Evolutionary conservation across 78 protist species (phyloP), one percentile per base, ranked within the genome.

Genomic region (Tieghemostelium lacteum): DNA sequence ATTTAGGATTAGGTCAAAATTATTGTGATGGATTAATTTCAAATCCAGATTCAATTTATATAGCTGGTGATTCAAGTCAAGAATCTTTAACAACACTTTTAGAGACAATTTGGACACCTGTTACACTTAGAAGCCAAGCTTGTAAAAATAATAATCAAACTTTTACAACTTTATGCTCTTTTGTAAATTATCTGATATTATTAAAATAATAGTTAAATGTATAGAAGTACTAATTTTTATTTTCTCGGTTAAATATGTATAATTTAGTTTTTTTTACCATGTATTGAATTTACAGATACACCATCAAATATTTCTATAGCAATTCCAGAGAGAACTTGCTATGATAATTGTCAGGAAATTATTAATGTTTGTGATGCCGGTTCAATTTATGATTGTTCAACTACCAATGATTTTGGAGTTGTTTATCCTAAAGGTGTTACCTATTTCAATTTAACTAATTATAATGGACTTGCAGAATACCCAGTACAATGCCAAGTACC

Each of bases 21-120:
- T 8, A 36, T 6, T 64, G 72, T n/a, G 50, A 64, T 64, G 72
- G 72, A 10, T 64, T 64, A 22, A 64, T 50, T 8, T 34, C 72
- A 64, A 64, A 1, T 64, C 72, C 31, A 64, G 52, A 64, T 20
- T 20, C 39, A 19, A 63, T 63, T 33, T 45, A 34, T 26, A 19
- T 24, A 29, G n/a, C 19, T 14, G 71, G 45, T 33, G 16, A 63
- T 63, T 63, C n/a, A n/a, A n/a, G n/a, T n/a, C n/a, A n/a, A n/a
- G n/a, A n/a, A n/a, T n/a, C n/a, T n/a, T n/a, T n/a, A n/a, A n/a
- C n/a, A n/a, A n/a, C n/a, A n/a, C n/a, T n/a, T n/a, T n/a, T n/a
- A n/a, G n/a, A n/a, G n/a, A n/a, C 34, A 36, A 24, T 63, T 33
- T n/a, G 71, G 16, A 4, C 24, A 6, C 22, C n/a, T 63, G 22